A percentile compares a stretch with the other conserved stretches of the same genome.
Evolutionary conservation across 1,284 basidiomycete genomes (phyloP).

Genomic region (Fomitopsis palustris): DNA sequence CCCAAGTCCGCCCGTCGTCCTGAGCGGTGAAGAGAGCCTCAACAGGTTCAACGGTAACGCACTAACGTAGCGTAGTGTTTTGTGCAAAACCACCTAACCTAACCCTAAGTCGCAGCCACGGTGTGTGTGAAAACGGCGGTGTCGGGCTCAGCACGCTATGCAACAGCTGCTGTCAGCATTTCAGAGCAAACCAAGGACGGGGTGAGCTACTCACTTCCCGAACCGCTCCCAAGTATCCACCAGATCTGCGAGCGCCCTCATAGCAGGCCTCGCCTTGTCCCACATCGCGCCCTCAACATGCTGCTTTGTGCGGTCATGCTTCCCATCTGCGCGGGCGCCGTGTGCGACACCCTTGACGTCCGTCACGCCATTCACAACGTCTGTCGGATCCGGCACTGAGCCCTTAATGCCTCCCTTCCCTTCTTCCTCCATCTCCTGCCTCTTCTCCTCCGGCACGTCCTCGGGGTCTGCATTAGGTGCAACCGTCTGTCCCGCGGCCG

Average conservation of each 20-base stretch:
- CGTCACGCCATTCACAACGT: conserved; percentile 24
- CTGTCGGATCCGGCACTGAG: conserved; percentile 31
- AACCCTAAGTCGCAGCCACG: conserved; percentile 18
- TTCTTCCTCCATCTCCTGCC: conserved; percentile 18
- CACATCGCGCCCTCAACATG: conserved; percentile 29
- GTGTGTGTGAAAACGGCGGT: conserved; percentile 32
- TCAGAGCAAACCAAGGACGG: too few relatives aligned
- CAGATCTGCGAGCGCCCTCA: conserved; percentile 27
- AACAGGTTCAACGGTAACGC: too few relatives aligned
- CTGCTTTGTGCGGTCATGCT: conserved; percentile 30
- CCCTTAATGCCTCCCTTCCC: conserved; percentile 14
- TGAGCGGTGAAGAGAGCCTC: too few relatives aligned
- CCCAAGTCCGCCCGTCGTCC: too few relatives aligned
- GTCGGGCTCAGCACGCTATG: conserved; percentile 33
- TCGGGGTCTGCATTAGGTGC: conserved; percentile 20
- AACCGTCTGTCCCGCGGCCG: conserved; percentile 33
- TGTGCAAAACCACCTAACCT: too few relatives aligned
- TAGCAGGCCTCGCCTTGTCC: conserved; percentile 33
- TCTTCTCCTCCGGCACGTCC: conserved; percentile 18
- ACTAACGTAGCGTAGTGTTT: too few relatives aligned
- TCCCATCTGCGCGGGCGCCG: conserved; percentile 19
- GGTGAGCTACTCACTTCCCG: conserved; percentile 27
- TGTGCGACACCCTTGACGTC: conserved; percentile 30
- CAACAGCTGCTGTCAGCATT: neutral
- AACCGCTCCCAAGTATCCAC: conserved; percentile 35